A percentile compares a stretch with the other conserved stretches of the same genome.
These are phyloP conservation scores for Gyrodon lividus DNA, from an alignment of 768 basidiomycete genomes.

Conservation along the genomic window DNA sequence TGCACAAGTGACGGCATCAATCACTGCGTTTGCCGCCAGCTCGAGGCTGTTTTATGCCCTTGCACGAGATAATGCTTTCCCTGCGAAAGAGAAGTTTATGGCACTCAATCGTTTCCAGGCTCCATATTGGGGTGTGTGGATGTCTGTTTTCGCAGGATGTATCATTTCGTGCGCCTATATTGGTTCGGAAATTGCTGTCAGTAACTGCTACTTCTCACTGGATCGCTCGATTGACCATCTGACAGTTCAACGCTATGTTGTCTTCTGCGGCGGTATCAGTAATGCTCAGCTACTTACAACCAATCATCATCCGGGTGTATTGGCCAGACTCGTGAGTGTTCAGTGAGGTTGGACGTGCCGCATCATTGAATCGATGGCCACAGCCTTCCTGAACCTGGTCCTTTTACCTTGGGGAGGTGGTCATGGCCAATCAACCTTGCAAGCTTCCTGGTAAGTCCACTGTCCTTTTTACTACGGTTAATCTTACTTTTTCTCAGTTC, in stretches of 20 bases:
- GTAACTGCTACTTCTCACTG: conserved; percentile 15
- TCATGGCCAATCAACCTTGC: conserved; percentile 51
- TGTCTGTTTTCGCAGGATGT: conserved; percentile 52
- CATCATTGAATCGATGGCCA: neutral
- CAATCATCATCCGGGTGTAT: conserved; percentile 56
- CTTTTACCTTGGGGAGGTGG: conserved; percentile 52
- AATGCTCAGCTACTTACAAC: conserved; percentile 58
- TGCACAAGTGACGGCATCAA: conserved; percentile 54
- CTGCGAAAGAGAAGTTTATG: conserved; percentile 47
- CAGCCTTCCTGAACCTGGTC: conserved; percentile 47
- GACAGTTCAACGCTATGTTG: conserved; percentile 53
- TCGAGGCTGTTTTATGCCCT: conserved; percentile 57
- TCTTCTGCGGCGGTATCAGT: conserved; percentile 57
- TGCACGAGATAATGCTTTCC: conserved; percentile 53
- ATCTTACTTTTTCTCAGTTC: conserved; percentile 37
- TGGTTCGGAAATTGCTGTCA: conserved; percentile 52
- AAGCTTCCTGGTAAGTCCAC: conserved; percentile 41
- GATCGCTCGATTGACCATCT: neutral
- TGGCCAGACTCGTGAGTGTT: conserved; percentile 49
- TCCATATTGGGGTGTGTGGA: conserved; percentile 55
- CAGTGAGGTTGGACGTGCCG: neutral
- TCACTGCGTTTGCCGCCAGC: conserved; percentile 58
- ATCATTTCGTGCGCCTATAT: conserved; percentile 59
- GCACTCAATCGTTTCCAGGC: conserved; percentile 51
- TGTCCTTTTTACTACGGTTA: neutral